A percentile compares a stretch with the other conserved stretches of the same genome.
Conservation (phyloP, 805 yeast genomes). For the Barnettozyma botsteinii region DNA sequence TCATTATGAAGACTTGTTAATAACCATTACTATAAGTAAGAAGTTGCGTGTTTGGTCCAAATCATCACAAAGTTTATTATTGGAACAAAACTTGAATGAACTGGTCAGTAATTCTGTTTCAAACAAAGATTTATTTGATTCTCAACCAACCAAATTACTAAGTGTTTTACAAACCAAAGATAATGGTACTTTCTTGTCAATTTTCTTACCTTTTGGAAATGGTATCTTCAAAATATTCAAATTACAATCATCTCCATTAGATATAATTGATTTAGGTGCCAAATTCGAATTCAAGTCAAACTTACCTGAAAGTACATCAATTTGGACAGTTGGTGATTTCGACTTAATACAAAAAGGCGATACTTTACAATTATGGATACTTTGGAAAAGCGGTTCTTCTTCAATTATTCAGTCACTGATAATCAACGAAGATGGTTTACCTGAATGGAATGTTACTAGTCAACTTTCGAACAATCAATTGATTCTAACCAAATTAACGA, state of each 20-base stretch:
- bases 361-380: slow-evolving; percentile 32
- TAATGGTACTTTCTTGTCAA: slow-evolving; percentile 23
- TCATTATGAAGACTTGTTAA: slow-evolving; percentile 26
- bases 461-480: slow-evolving; percentile 5
- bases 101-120: slow-evolving; percentile 8
- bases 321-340: slow-evolving; percentile 47
- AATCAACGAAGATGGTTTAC: slow-evolving; percentile 22
- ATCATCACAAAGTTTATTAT: slow-evolving; percentile 26
- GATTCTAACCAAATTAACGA: slow-evolving; percentile 19
- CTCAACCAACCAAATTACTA: slow-evolving; percentile 28
- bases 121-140: slow-evolving; percentile 26
- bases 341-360: slow-evolving; percentile 22
- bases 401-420: slow-evolving; percentile 37
- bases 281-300: slow-evolving; percentile 24
- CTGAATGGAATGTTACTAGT: slow-evolving; percentile 21
- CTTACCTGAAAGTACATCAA: slow-evolving; percentile 31
- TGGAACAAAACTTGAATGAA: slow-evolving; percentile 20
- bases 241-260: slow-evolving; percentile 15
- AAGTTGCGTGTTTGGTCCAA: slow-evolving; percentile 58
- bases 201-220: slow-evolving; percentile 38
- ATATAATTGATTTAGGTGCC: slow-evolving; percentile 25
- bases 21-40: slow-evolving; percentile 51
- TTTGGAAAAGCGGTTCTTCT: slow-evolving; percentile 63
- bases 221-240: slow-evolving; percentile 40
- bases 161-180: slow-evolving; percentile 13